Base-by-base conservation (phyloP, 1,139 yeast genomes). In the Kurtzmaniella quercitrusa region DNA sequence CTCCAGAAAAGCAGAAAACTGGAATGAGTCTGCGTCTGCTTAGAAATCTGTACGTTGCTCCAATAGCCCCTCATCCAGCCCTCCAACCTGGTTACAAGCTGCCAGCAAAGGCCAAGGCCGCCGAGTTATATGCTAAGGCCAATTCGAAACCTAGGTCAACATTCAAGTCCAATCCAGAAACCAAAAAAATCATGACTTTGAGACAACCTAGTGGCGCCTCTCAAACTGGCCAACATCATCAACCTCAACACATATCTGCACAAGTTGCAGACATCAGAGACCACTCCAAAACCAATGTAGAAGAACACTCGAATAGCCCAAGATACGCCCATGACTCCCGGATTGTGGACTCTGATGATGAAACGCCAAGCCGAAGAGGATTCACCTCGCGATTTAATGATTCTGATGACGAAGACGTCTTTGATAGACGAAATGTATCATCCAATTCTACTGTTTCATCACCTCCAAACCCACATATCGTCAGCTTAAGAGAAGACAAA, bases 271-370 rank as follows among this genome's bases (percentile, higher is more conserved):
- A 30, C 12, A 30, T 19, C 34, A 40, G 30, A 26, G 16, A 28
- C 36, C 33, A 32, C 8, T n/a, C 35, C 36, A 14, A 39, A 16
- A 26, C 39, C 11, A 20, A 18, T 6, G 39, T n/a, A n/a, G 30
- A 26, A 9, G n/a, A 26, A 5, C 3, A 26, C 43, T 38, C 22
- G 50, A 44, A 51, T 52, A 53, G 46, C 21, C 33, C 14, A 36
- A 38, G 15, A 34, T 53, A 45, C 37, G 46, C 38, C 17, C 60
- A 62, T 45, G 57, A 55, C 33, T 80, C 87, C 1, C 66, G 86
- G 50, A 73, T 79, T 46, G 66, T 65, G 5, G 85, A 81, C 55
- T 79, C 85, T 7, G 83, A 79, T 35, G 74, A 66, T 9, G 73
- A 62, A 38, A 61, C 19, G 9, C 38, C 26, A 14, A 12, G 11